Percentiles rank a stretch among this genome's conserved stretches.
phyloP scores from a whole-genome alignment of 768 basidiomycete genomes.

The Boletus huronensis region DNA sequence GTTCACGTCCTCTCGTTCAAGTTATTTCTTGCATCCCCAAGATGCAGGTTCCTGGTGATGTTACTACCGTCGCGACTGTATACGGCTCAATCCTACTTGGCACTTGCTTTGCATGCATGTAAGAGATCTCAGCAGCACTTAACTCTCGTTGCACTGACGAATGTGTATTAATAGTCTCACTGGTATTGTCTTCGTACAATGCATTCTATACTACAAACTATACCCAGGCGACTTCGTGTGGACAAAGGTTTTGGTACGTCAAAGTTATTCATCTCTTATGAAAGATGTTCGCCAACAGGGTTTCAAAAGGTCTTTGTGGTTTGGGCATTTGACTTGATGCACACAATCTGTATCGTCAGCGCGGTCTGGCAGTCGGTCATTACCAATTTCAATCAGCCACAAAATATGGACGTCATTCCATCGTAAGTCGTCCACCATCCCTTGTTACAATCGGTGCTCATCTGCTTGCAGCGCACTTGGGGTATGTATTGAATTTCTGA shows the following conservation, averaged over 20 bases:
- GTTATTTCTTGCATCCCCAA: neutral
- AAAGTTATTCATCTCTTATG: neutral
- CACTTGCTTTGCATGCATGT: constrained; percentile 31
- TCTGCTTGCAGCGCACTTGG: constrained; percentile 22
- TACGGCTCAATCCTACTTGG: constrained; percentile 33
- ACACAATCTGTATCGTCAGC: constrained; percentile 26
- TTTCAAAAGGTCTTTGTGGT: constrained; percentile 26
- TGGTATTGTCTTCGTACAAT: constrained; percentile 32
- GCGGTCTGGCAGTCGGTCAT: constrained; percentile 30
- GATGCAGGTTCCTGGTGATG: constrained; percentile 28
- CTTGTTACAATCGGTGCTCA: neutral
- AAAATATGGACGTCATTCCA: constrained; percentile 29
- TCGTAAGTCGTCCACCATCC: constrained; percentile 10
- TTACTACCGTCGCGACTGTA: constrained; percentile 28
- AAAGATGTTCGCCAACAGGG: neutral
- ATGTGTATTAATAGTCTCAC: constrained; percentile 27
- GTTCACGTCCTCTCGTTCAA: constrained; percentile 32
- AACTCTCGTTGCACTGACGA: constrained; percentile 1
- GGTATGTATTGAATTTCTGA: constrained; percentile 8
- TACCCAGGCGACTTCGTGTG: constrained; percentile 26
- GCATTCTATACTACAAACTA: constrained; percentile 29
- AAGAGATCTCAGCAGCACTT: neutral
- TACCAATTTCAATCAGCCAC: constrained; percentile 21
- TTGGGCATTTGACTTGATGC: constrained; percentile 29
- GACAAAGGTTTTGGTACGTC: constrained; percentile 29